Conservation (phyloP, 148 eudicot genomes). For the Camellia sinensis region DNA sequence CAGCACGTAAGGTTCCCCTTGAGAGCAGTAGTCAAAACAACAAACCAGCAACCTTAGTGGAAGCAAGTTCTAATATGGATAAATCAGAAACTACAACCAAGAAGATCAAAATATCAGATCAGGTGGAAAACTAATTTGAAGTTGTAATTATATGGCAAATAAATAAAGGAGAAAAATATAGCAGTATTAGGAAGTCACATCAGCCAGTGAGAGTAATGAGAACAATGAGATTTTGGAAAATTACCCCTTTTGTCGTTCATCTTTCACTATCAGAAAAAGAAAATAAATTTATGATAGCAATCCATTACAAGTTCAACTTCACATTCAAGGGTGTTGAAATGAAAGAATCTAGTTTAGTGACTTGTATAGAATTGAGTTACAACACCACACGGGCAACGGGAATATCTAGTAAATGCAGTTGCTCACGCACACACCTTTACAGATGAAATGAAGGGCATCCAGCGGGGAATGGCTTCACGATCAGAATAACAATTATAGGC, state of each 20-base stretch:
- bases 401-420: not conserved
- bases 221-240: not conserved
- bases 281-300: not conserved
- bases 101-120: not conserved
- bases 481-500: slow-evolving; percentile 81
- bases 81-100: not conserved
- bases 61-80: not conserved
- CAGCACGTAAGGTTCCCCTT: not conserved
- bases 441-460: slow-evolving; percentile 97
- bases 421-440: slow-evolving; percentile 53
- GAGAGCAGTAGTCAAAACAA: not conserved
- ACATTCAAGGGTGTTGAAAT: not conserved
- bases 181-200: not conserved
- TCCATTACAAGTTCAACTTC: not conserved
- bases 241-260: not conserved
- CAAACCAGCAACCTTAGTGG: not conserved
- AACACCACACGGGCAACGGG: not conserved
- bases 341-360: not conserved
- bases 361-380: not conserved
- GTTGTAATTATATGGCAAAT: not conserved
- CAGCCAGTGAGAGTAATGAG: not conserved
- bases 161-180: not conserved
- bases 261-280: not conserved
- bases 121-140: not conserved
- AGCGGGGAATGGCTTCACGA: slow-evolving; percentile 80